Evolutionary conservation across 106 monocot genomes (phyloP), one percentile per base, ranked within the genome.

Genomic region (Hemerocallis citrina): DNA sequence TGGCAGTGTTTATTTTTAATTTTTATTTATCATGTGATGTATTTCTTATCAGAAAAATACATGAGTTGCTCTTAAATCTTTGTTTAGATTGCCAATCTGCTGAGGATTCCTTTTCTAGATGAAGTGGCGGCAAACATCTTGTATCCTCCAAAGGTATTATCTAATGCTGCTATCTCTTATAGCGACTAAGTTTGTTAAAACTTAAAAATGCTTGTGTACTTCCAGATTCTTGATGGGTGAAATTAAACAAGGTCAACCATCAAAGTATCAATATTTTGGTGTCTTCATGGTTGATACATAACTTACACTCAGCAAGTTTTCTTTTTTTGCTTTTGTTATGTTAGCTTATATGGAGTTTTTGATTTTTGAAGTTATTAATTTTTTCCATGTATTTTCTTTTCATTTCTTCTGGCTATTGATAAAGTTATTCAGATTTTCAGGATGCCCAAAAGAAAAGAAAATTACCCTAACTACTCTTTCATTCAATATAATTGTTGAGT

Each of bases 101-200:
- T 98, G 47, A 91, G 85, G 71, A 82, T 91, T 33, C 87, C 81
- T 27, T 73, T 79, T 81, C 56, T 82, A 0, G 82, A 91, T 71
- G 96, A 91, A 66, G 87, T 84, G 57, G 71, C 57, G 36, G 68
- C 59, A 33, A 67, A 71, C 72, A 76, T 67, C 28, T 64, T 78
- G 51, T 75, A 73, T 63, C 73, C 86, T 16, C 71, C 65, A 14
- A 98, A 85, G 87, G 96, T 91, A 75, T 44, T 21, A 46, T 52
- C 16, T 0, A 5, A 21, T 52, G 0, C 58, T 32, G 6, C 61
- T n/a, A n/a, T n/a, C n/a, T n/a, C n/a, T n/a, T n/a, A n/a, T n/a
- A n/a, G n/a, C n/a, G n/a, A n/a, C n/a, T n/a, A n/a, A n/a, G n/a
- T n/a, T n/a, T n/a, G n/a, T n/a, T n/a, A n/a, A n/a, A n/a, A n/a